These are phyloP conservation scores for Yarrowia galli DNA, from an alignment of 1,139 yeast species.

Conservation along the genomic window DNA sequence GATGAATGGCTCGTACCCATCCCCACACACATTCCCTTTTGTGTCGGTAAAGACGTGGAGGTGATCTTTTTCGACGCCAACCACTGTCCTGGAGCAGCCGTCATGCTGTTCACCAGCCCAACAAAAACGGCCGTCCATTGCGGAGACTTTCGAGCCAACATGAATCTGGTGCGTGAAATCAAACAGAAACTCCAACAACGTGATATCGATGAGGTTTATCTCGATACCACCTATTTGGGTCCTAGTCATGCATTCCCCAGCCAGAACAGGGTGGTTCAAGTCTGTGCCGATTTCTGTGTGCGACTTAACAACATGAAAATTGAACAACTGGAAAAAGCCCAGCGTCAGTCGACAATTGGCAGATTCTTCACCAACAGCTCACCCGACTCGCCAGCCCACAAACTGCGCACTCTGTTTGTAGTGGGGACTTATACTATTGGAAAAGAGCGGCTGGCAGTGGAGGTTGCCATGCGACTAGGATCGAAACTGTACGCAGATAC, in stretches of 20 bases:
- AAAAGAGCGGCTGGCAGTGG: conserved; percentile 81
- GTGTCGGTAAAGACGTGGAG: conserved; percentile 56
- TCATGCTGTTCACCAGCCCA: conserved; percentile 62
- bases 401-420: conserved; percentile 56
- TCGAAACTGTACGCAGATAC: conserved; percentile 62
- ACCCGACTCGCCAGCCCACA: background rate
- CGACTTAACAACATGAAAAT: conserved; percentile 49
- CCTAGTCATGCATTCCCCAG: conserved; percentile 79
- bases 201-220: conserved; percentile 64
- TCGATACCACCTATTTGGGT: conserved; percentile 88
- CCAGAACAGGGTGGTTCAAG: conserved; percentile 70
- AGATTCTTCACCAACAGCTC: background rate
- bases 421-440: conserved; percentile 96
- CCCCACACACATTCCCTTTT: conserved; percentile 54
- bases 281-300: conserved; percentile 63
- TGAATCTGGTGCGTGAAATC: background rate
- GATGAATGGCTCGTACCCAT: conserved; percentile 60
- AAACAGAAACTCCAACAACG: background rate
- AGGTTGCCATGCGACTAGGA: conserved; percentile 63
- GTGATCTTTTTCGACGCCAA: conserved; percentile 82
- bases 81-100: conserved; percentile 94
- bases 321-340: conserved; percentile 12
- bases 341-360: conserved; percentile 13
- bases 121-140: conserved; percentile 68
- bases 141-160: conserved; percentile 82